These are phyloP conservation scores for Plasmodium cynomolgi DNA, from an alignment of 169 alveolate species.

Conservation along the genomic window DNA sequence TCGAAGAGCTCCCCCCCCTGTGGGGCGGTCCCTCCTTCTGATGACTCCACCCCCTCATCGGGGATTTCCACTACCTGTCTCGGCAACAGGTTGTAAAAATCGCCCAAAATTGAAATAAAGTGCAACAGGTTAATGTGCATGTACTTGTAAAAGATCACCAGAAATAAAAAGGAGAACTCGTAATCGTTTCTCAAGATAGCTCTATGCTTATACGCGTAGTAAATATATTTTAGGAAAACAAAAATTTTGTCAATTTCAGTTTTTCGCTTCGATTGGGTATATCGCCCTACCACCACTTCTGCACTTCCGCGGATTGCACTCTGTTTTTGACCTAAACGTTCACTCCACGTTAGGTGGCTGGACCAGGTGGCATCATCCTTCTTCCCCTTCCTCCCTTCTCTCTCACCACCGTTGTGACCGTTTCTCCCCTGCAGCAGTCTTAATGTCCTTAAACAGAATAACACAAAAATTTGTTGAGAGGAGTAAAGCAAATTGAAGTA, in stretches of 20 bases:
- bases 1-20: not conserved
- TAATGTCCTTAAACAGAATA: conserved; percentile 37
- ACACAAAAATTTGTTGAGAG: conserved; percentile 32
- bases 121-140: conserved; percentile 43
- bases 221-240: conserved; percentile 59
- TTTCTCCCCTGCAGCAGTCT: conserved; percentile 2
- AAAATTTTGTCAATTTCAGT: conserved; percentile 33
- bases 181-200: conserved; percentile 36
- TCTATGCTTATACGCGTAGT: conserved; percentile 36
- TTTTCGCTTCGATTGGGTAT: not conserved
- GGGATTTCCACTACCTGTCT: not conserved
- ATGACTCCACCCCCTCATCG: not conserved
- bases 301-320: not conserved
- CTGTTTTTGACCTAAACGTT: not conserved
- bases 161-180: conserved; percentile 35
- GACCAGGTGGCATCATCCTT: not conserved
- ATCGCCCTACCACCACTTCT: not conserved
- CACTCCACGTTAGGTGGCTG: not conserved
- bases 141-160: conserved; percentile 49
- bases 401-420: not conserved
- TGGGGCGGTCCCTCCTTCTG: not conserved
- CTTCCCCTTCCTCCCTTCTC: not conserved
- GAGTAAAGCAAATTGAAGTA: conserved; percentile 29
- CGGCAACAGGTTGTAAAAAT: conserved; percentile 52
- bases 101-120: conserved; percentile 58